Conservation (phyloP, 805 yeast species). For the Kodamaea kakaduensis region DNA sequence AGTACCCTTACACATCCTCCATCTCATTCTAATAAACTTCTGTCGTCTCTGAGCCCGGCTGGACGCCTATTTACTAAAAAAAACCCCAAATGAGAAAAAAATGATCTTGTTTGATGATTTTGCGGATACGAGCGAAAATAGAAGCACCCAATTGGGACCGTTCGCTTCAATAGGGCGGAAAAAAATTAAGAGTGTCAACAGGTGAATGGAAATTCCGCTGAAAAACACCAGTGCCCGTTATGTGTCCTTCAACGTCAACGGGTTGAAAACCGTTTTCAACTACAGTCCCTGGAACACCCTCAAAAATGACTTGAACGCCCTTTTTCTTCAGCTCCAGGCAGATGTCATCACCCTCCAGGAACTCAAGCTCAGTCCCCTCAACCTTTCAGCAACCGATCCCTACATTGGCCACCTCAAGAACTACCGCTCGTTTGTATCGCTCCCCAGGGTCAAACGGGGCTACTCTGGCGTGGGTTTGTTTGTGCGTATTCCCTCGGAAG, state of each 20-base stretch:
- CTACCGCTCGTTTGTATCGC: conserved; percentile 61
- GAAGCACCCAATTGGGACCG: no score
- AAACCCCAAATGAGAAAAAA: no score
- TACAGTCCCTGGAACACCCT: conserved; percentile 74
- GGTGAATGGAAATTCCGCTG: conserved; percentile 1
- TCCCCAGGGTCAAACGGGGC: conserved; percentile 70
- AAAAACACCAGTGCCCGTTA: conserved; percentile 28
- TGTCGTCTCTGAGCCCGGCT: no score
- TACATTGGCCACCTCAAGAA: conserved; percentile 54
- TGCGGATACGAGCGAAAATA: no score
- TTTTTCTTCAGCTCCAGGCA: conserved; percentile 55
- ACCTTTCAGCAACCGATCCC: conserved; percentile 17
- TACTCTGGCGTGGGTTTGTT: conserved; percentile 92
- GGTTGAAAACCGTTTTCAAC: conserved; percentile 71
- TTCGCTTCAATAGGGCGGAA: no score
- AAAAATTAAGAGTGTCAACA: conserved; percentile 1
- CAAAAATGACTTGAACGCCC: conserved; percentile 34
- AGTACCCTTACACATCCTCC: no score
- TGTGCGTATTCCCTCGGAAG: conserved; percentile 47
- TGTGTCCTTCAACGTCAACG: conserved; percentile 81
- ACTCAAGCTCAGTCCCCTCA: conserved; percentile 49
- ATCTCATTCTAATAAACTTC: no score
- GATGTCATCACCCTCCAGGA: conserved; percentile 89
- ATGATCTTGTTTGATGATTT: no score
- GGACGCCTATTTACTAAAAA: no score